Base-by-base conservation (phyloP, 2,329 filamentous ascomycete genomes). In the Verticillium nonalfalfae region DNA sequence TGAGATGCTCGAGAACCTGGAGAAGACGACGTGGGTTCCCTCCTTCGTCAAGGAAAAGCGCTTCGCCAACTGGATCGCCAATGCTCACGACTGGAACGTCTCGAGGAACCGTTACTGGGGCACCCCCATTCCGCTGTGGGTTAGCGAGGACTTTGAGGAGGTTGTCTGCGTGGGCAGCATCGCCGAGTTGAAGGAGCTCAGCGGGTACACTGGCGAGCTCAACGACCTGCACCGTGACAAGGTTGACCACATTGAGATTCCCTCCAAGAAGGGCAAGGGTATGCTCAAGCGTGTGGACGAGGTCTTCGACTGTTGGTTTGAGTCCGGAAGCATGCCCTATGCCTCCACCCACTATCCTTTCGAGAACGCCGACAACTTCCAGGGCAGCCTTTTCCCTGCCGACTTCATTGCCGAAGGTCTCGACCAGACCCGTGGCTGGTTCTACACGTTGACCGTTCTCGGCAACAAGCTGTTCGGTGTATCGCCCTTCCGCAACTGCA, bases 301-400 rank as follows among this genome's bases (percentile, higher is more conserved):
- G 73, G 91, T 97, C 4, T 97, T 97, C 68, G 93, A 97, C 76
- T 97, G 93, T 73, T 97, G 93, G 93, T 96, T 97, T 65, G 93
- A 97, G 75, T 97, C 93, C 54, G 93, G 93, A 63, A 93, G 90
- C 72, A 97, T 97, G 93, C 93, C 93, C 2, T 97, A 96, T 72
- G 90, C 91, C 52, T 93, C 89, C 66, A 86, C 90, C 65, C 93
- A 97, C 74, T 97, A 96, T 72, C 93, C 93, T 7, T 97, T 97
- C 71, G 90, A 94, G 76, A 95, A 95, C 70, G 85, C 88, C 67
- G 90, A 93, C 10, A 84, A 88, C 63, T 94, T 97, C 65, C 83
- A 93, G 68, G 84, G 87, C 66, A 87, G 85, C 2, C 26, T 52
- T 7, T 97, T 96, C 78, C 93, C 93, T 0, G 93, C 90, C 68